phyloP scores from a whole-genome alignment of 2,329 filamentous ascomycete species.

The Pseudocercospora fijiensis region DNA sequence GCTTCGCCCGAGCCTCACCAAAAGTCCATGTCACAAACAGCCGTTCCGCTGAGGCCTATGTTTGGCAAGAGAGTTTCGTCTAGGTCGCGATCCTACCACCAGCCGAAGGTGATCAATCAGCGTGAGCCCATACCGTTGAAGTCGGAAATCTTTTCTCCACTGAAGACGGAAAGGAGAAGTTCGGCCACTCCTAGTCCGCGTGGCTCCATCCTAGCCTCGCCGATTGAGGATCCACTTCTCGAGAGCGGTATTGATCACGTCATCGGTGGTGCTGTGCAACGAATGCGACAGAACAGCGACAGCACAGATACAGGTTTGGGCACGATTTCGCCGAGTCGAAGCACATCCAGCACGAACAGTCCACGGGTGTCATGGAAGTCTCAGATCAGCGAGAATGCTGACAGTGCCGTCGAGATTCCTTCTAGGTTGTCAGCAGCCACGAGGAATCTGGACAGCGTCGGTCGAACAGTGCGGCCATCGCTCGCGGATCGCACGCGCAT shows the following conservation, averaged over 20 bases:
- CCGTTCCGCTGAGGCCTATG: slow-evolving; percentile 31
- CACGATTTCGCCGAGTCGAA: slow-evolving; percentile 13
- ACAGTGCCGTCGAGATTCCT: slow-evolving; percentile 23
- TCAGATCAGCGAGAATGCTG: slow-evolving; percentile 22
- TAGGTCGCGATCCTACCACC: slow-evolving; percentile 32
- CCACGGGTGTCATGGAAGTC: slow-evolving; percentile 12
- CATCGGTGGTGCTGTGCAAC: slow-evolving; percentile 16
- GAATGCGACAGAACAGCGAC: slow-evolving; percentile 20
- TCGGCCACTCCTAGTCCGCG: slow-evolving; percentile 13
- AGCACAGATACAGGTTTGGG: slow-evolving; percentile 12
- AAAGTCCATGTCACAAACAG: slow-evolving; percentile 31
- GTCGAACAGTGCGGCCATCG: slow-evolving; percentile 38
- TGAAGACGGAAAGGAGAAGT: slow-evolving; percentile 32
- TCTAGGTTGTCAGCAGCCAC: slow-evolving; percentile 1
- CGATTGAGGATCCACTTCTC: slow-evolving; percentile 20
- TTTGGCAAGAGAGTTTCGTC: slow-evolving; percentile 32
- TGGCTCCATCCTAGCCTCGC: slow-evolving; percentile 23
- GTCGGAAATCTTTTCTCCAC: slow-evolving; percentile 38
- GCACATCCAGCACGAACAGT: slow-evolving; percentile 19
- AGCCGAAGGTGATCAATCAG: slow-evolving; percentile 35
- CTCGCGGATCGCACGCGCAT: slow-evolving; percentile 50
- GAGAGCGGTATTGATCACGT: slow-evolving; percentile 12
- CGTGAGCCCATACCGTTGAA: slow-evolving; percentile 35
- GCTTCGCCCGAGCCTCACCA: slow-evolving; percentile 21
- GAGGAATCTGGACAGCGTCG: slow-evolving; percentile 14